Percentiles rank a stretch among this genome's conserved stretches.
phyloP scores from a whole-genome alignment of 2,329 filamentous ascomycete species.

The Aspergillus udagawae region DNA sequence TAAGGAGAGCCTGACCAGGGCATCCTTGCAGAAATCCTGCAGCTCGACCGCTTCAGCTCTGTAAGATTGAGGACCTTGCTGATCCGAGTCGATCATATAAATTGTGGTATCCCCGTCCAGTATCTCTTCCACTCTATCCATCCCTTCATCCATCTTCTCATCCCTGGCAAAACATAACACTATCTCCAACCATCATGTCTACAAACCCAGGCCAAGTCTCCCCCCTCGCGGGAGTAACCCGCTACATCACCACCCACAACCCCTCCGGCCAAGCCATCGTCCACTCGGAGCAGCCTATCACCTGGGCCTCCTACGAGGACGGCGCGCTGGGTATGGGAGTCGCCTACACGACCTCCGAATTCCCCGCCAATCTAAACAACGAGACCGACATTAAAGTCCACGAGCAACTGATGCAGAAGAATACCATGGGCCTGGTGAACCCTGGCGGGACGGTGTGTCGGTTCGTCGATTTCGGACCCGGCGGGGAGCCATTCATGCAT shows the following conservation, averaged over 20 bases:
- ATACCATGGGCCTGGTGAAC: conserved; percentile 35
- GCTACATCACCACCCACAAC: conserved; percentile 39
- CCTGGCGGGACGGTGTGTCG: conserved; percentile 42
- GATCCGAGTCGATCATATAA: background rate
- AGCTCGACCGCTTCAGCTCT: background rate
- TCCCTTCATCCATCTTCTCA: background rate
- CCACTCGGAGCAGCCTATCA: conserved; percentile 25
- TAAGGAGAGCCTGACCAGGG: too few species aligned
- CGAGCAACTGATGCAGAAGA: conserved; percentile 21
- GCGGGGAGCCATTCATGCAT: conserved; percentile 46
- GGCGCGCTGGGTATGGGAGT: conserved; percentile 37
- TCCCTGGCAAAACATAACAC: too few species aligned
- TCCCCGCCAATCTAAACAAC: conserved; percentile 33
- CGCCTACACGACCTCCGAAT: conserved; percentile 38
- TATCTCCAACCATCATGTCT: conserved; percentile 8
- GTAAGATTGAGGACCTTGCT: background rate
- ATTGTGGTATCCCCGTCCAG: background rate
- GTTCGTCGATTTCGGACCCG: conserved; percentile 48
- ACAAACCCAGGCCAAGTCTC: conserved; percentile 23
- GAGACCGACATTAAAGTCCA: conserved; percentile 33
- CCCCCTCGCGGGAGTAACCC: conserved; percentile 21
- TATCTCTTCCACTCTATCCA: background rate
- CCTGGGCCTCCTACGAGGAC: conserved; percentile 27
- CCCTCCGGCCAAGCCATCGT: conserved; percentile 33
- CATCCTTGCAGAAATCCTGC: background rate